These are phyloP conservation scores for Bremia lactucae DNA, from an alignment of 352 stramenopile genomes.

Conservation along the genomic window DNA sequence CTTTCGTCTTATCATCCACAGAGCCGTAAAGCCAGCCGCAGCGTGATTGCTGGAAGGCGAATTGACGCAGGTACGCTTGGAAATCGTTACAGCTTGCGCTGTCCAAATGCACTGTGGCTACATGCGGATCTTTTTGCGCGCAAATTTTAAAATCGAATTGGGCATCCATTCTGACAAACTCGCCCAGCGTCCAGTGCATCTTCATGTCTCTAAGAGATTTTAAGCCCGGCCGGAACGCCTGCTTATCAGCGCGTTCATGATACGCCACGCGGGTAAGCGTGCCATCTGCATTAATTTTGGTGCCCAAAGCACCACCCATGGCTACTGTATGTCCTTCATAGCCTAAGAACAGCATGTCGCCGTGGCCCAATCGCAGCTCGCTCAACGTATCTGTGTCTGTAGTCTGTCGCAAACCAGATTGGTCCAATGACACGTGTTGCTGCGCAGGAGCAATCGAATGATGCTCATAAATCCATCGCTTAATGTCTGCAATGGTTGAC, in stretches of 20 bases:
- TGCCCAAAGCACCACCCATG: constrained; percentile 35
- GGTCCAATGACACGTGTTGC: constrained; percentile 53
- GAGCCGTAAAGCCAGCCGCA: constrained; percentile 92
- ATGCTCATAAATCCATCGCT: constrained; percentile 63
- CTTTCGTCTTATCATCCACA: constrained; percentile 75
- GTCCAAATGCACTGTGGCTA: constrained; percentile 82
- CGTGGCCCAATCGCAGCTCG: constrained; percentile 50
- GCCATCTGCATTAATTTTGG: constrained; percentile 74
- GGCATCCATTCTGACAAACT: constrained; percentile 96
- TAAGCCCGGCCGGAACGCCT: constrained; percentile 91
- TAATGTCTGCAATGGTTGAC: constrained; percentile 63
- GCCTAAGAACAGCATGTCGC: constrained; percentile 73
- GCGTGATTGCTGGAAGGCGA: constrained; percentile 89
- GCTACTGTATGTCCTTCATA: constrained; percentile 61
- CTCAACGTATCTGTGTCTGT: constrained; percentile 45
- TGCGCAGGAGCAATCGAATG: constrained; percentile 42
- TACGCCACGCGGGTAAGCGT: constrained; percentile 71
- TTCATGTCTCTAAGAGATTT: constrained; percentile 96
- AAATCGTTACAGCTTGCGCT: constrained; percentile 84
- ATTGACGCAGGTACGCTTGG: constrained; percentile 83
- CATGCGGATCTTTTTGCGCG: constrained; percentile 84
- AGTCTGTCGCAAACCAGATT: constrained; percentile 24
- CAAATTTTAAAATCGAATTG: constrained; percentile 97
- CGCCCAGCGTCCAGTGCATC: constrained; percentile 95
- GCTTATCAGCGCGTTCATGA: constrained; percentile 64